Evolutionary conservation across 2,329 filamentous ascomycete genomes (phyloP).

Genomic region (Alternaria arborescens): DNA sequence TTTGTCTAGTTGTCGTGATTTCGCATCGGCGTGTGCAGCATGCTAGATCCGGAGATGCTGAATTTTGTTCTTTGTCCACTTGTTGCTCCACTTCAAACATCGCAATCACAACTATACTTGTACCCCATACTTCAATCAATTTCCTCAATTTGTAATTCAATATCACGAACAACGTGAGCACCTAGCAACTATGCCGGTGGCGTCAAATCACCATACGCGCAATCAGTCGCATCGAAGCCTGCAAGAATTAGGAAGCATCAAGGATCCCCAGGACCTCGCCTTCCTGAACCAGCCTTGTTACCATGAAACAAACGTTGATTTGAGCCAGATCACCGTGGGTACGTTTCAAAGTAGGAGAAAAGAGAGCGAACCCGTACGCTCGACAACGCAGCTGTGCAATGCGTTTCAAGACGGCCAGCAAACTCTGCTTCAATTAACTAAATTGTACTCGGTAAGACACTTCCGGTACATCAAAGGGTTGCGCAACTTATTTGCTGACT

Average conservation of each 20-base stretch:
- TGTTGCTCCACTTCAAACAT: neutral
- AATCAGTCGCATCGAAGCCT: neutral
- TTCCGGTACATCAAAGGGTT: neutral
- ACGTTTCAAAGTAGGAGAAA: neutral
- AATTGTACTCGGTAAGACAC: neutral
- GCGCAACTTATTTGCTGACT: neutral
- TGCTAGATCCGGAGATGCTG: neutral
- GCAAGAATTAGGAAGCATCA: neutral
- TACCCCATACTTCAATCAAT: neutral
- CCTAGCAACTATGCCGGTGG: neutral
- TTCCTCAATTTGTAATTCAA: neutral
- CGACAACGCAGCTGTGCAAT: neutral
- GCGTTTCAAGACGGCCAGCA: neutral
- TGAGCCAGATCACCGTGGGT: neutral
- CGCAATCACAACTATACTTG: neutral
- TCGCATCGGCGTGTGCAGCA: neutral
- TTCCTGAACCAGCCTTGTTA: neutral
- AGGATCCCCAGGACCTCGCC: neutral
- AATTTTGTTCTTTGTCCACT: slow-evolving; percentile 2
- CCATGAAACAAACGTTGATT: neutral
- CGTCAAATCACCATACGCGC: neutral
- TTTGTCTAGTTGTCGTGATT: neutral
- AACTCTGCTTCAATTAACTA: neutral
- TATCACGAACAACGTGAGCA: neutral
- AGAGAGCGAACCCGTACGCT: neutral